A percentile compares a stretch with the other conserved stretches of the same genome.
phyloP scores from a whole-genome alignment of 169 alveolate genomes.

The Cryptosporidium viatorum region DNA sequence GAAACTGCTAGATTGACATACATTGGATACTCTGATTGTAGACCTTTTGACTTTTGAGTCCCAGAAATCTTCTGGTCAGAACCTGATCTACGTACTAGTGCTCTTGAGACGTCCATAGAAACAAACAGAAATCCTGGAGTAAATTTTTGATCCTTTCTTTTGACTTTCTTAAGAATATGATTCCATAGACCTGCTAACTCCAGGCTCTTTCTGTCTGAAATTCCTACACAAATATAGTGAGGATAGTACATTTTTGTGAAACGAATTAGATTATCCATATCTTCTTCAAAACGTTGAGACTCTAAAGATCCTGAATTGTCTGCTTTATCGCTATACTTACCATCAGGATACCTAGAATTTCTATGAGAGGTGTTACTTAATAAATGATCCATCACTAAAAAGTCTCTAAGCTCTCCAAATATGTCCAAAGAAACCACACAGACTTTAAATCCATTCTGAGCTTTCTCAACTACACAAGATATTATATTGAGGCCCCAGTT shows the following conservation, averaged over 20 bases:
- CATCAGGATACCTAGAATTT: background rate
- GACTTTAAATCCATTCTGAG: constrained; percentile 58
- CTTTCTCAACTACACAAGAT: constrained; percentile 62
- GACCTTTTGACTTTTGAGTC: constrained; percentile 77
- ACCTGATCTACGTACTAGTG: constrained; percentile 19
- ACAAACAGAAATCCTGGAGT: constrained; percentile 33
- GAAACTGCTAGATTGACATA: constrained; percentile 81
- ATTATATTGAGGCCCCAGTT: constrained; percentile 59
- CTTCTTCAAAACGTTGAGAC: constrained; percentile 59
- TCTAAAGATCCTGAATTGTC: constrained; percentile 24
- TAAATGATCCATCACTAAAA: constrained; percentile 37
- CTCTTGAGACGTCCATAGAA: constrained; percentile 70
- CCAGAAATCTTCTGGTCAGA: background rate
- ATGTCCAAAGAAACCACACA: constrained; percentile 56
- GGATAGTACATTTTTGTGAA: constrained; percentile 60
- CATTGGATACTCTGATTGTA: constrained; percentile 67
- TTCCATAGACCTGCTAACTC: constrained; percentile 50
- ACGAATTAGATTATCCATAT: constrained; percentile 25
- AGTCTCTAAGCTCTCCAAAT: constrained; percentile 61
- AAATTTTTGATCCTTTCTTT: constrained; percentile 19
- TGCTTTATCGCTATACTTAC: background rate
- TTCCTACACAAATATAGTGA: constrained; percentile 60
- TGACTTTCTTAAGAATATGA: constrained; percentile 32
- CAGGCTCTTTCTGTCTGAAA: constrained; percentile 42
- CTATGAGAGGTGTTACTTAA: background rate